Evolutionary conservation across 1,284 basidiomycete species (phyloP), one percentile per base, ranked within the genome.

Genomic region (Anthracocystis panici-leucophaei): DNA sequence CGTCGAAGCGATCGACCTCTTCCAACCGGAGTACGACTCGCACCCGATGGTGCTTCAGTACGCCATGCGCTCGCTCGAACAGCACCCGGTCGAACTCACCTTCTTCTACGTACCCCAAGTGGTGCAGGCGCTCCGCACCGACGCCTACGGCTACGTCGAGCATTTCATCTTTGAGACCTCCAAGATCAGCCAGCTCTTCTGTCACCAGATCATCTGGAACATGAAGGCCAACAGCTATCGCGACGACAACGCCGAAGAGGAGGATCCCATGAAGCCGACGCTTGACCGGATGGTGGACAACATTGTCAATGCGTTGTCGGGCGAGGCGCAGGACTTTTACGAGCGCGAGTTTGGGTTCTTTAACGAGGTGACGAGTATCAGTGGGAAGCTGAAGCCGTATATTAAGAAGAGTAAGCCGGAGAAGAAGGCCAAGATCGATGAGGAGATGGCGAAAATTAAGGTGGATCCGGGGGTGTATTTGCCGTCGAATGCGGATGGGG

Each of bases 71-170:
- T 93, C 95, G 1, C 88, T 99, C 45, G 94, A 96, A 85, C 92
- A 97, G 84, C 95, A 98, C 84, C 93, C 95, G 0, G 93, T 99
- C 18, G 91, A 94, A 25, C 86, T 98, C 50, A 96, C 95, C 0
- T 99, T 99, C 89, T 99, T 99, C 89, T 99, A 97, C 84, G 94
- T 99, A 18, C 97, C 97, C 0, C 97, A 99, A 88, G 91, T 99
- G 21, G 97, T 99, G 1, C 97, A 99, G 85, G 95, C 95, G 3
- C 88, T 99, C 20, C 90, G 91, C 21, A 88, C 94, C 8, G 95
- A 95, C 92, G 82, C 75, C 88, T 82, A 62, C 48, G 82, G 94
- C 51, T 99, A 99, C 86, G 94, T 99, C 29, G 91, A 92, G 74
- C 90, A 92, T 29, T 99, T 98, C 88, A 95, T 99, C 82, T 95